These are phyloP conservation scores for Cordyceps cateniannulata DNA, from an alignment of 2,329 filamentous ascomycete species.

Conservation along the genomic window DNA sequence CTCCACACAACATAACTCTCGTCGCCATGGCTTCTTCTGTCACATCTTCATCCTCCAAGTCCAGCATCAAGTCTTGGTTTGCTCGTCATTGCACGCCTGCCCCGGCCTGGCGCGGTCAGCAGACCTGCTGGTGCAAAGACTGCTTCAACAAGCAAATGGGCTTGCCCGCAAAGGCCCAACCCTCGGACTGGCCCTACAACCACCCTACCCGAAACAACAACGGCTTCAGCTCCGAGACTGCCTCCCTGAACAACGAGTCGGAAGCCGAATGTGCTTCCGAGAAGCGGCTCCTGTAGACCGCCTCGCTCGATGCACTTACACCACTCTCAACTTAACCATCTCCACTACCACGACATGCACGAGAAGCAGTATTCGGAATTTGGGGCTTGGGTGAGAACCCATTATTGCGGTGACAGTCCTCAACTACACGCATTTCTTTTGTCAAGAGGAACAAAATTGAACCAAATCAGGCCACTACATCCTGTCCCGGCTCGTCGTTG, in stretches of 20 bases:
- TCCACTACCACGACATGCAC: background rate
- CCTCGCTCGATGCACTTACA: background rate
- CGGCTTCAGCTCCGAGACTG: slow-evolving; percentile 7
- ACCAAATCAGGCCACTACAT: background rate
- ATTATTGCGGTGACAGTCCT: background rate
- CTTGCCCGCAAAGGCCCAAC: background rate
- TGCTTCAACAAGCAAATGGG: slow-evolving; percentile 20
- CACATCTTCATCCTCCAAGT: slow-evolving; percentile 15
- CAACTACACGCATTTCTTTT: background rate
- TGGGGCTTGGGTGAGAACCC: background rate
- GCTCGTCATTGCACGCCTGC: slow-evolving; percentile 34
- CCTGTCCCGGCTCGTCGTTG: background rate
- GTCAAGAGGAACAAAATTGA: background rate
- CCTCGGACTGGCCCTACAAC: slow-evolving; percentile 9
- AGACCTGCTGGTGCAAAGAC: slow-evolving; percentile 30
- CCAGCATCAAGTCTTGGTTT: slow-evolving; percentile 28
- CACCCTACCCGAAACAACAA: slow-evolving; percentile 8
- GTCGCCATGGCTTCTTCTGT: slow-evolving; percentile 14
- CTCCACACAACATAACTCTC: background rate
- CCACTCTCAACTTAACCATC: background rate
- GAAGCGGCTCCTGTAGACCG: slow-evolving; percentile 3
- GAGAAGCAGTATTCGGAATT: too few relatives aligned
- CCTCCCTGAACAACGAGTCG: background rate
- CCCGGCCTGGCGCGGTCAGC: slow-evolving; percentile 28
- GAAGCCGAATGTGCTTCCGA: background rate